These are phyloP conservation scores for Eucalyptus tenuipes DNA, from an alignment of 345 rosid species.

Conservation along the genomic window DNA sequence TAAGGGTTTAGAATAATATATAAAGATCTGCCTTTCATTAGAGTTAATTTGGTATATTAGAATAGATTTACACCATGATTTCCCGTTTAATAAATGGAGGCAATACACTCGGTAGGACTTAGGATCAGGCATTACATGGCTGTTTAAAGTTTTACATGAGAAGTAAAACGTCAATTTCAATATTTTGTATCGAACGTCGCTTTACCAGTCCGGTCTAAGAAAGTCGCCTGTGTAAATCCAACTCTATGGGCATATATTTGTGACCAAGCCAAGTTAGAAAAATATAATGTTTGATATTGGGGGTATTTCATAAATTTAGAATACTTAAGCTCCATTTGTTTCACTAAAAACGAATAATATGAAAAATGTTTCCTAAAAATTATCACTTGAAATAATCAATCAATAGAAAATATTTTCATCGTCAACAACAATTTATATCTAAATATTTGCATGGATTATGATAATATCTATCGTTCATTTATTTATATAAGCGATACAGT, in stretches of 20 bases:
- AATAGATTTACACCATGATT: background rate
- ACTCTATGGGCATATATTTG: background rate
- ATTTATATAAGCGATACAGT: too few relatives aligned
- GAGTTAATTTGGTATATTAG: too few relatives aligned
- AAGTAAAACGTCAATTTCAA: background rate
- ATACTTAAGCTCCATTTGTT: too few relatives aligned
- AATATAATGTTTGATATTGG: background rate
- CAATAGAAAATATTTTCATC: too few relatives aligned
- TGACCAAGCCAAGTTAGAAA: background rate
- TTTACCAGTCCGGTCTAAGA: background rate
- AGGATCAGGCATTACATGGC: background rate
- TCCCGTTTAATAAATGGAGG: background rate
- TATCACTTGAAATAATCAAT: too few relatives aligned
- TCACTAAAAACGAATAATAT: accelerated
- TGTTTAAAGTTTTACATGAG: background rate
- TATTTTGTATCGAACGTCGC: background rate
- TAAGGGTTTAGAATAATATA: background rate
- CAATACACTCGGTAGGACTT: background rate
- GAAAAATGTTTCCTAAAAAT: too few relatives aligned
- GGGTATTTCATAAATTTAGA: background rate
- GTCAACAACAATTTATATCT: too few relatives aligned
- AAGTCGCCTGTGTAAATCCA: background rate
- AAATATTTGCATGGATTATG: too few relatives aligned
- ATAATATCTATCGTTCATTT: too few relatives aligned
- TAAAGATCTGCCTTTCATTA: background rate